These are phyloP conservation scores for Sisymbrium irio DNA, from an alignment of 345 rosid species.

Conservation along the genomic window DNA sequence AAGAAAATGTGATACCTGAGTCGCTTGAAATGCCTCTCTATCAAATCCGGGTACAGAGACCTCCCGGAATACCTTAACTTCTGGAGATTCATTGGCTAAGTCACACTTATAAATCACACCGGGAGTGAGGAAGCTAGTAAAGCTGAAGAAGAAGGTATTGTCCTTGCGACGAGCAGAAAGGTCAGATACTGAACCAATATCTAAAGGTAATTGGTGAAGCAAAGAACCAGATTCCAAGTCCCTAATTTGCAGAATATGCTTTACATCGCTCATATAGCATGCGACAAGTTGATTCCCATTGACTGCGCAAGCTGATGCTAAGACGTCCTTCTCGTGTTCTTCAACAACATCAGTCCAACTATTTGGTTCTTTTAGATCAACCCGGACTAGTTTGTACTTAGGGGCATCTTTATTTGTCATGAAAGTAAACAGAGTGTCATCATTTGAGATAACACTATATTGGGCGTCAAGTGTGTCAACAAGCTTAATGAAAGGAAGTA, in stretches of 20 bases:
- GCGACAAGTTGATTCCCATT: slow-evolving; percentile 65
- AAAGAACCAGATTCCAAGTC: slow-evolving; percentile 74
- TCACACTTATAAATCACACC: slow-evolving; percentile 78
- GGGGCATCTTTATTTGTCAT: slow-evolving; percentile 82
- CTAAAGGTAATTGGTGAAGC: slow-evolving; percentile 72
- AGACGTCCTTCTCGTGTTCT: slow-evolving; percentile 77
- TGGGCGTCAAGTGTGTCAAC: slow-evolving; percentile 67
- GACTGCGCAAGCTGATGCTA: slow-evolving; percentile 65
- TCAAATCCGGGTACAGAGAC: slow-evolving; percentile 73
- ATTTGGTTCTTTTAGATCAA: slow-evolving; percentile 71
- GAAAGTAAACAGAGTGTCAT: slow-evolving; percentile 72
- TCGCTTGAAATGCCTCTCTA: slow-evolving; percentile 61
- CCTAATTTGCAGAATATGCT: slow-evolving; percentile 72
- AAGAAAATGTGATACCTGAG: slow-evolving; percentile 55
- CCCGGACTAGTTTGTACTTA: slow-evolving; percentile 75
- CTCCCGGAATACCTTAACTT: slow-evolving; percentile 79
- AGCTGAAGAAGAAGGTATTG: slow-evolving; percentile 52
- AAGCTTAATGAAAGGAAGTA: slow-evolving; percentile 75
- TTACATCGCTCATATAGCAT: slow-evolving; percentile 86
- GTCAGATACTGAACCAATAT: slow-evolving; percentile 70
- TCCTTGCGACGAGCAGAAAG: slow-evolving; percentile 72
- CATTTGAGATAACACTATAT: slow-evolving; percentile 69
- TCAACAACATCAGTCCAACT: slow-evolving; percentile 71
- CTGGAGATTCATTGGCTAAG: slow-evolving; percentile 51
- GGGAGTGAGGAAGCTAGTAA: slow-evolving; percentile 85